phyloP scores from a whole-genome alignment of 1,284 basidiomycete genomes.

The Coniophora puteana region DNA sequence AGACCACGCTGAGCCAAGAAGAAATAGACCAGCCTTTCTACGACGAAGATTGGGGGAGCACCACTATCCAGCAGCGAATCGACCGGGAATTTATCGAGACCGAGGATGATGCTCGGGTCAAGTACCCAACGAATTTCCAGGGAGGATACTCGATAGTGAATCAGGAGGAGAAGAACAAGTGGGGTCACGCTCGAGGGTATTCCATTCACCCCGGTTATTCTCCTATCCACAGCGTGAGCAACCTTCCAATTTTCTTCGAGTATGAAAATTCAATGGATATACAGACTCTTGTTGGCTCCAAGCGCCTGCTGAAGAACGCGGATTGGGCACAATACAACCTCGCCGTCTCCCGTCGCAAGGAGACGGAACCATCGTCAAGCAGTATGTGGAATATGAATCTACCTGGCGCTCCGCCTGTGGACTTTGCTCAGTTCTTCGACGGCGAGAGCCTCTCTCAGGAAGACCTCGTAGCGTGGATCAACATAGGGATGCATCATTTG shows the following conservation, averaged over 20 bases:
- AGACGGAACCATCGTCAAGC: constrained; percentile 53
- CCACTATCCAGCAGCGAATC: constrained; percentile 52
- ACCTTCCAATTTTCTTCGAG: constrained; percentile 2
- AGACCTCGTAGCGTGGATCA: constrained; percentile 63
- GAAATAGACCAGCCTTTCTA: constrained; percentile 50
- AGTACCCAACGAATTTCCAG: constrained; percentile 52
- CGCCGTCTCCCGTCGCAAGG: constrained; percentile 54
- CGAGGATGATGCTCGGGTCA: constrained; percentile 54
- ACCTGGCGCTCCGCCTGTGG: constrained; percentile 52
- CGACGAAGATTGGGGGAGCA: constrained; percentile 58
- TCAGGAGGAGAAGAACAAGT: constrained; percentile 49
- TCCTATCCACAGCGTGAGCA: constrained; percentile 44
- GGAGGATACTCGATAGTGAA: constrained; percentile 60
- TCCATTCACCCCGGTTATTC: constrained; percentile 53
- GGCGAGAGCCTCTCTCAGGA: constrained; percentile 57
- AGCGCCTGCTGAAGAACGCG: constrained; percentile 53
- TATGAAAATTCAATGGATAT: constrained; percentile 11
- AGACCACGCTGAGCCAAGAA: constrained; percentile 47
- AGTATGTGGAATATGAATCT: constrained; percentile 62
- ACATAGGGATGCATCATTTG: constrained; percentile 61
- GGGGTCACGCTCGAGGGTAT: constrained; percentile 56
- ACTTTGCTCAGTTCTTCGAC: constrained; percentile 64
- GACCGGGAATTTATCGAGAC: constrained; percentile 44
- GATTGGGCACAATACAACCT: constrained; percentile 67
- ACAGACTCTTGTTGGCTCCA: constrained; percentile 55